Conservation (phyloP, 805 yeast species). For the Cyberlindnera xylosilytica region DNA sequence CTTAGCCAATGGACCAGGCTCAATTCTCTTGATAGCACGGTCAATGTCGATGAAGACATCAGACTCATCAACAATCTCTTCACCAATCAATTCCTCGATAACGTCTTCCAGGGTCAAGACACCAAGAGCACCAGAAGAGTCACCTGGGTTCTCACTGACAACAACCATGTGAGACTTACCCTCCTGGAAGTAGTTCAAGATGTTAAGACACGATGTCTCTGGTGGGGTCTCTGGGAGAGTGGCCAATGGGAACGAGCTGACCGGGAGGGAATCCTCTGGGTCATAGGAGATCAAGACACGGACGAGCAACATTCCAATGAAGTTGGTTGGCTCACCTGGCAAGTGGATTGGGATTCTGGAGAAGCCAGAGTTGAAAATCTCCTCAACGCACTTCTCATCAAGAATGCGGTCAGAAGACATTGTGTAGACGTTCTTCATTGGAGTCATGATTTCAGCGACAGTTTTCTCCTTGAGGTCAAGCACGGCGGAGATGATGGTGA, state of each 20-base stretch:
- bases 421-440: constrained; percentile 84
- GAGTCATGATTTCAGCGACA: constrained; percentile 89
- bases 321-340: constrained; percentile 85
- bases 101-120: constrained; percentile 94
- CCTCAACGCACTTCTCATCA: constrained; percentile 82
- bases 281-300: constrained; percentile 91
- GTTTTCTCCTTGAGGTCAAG: constrained; percentile 89
- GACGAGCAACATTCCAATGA: constrained; percentile 92
- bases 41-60: constrained; percentile 92
- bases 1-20: constrained; percentile 73
- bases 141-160: constrained; percentile 84
- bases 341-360: constrained; percentile 91
- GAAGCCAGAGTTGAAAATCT: constrained; percentile 90
- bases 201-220: constrained; percentile 89
- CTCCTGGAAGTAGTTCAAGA: constrained; percentile 93
- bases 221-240: constrained; percentile 93
- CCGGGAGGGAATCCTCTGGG: constrained; percentile 93
- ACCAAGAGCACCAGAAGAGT: constrained; percentile 79
- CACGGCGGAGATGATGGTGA: constrained; percentile 91
- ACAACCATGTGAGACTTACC: constrained; percentile 98
- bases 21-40: constrained; percentile 74
- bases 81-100: constrained; percentile 97
- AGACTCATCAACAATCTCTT: constrained; percentile 93
- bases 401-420: constrained; percentile 79
- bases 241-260: constrained; percentile 90